phyloP scores from a whole-genome alignment of 257 asterid genomes.

The Fraxinus cuspidata region DNA sequence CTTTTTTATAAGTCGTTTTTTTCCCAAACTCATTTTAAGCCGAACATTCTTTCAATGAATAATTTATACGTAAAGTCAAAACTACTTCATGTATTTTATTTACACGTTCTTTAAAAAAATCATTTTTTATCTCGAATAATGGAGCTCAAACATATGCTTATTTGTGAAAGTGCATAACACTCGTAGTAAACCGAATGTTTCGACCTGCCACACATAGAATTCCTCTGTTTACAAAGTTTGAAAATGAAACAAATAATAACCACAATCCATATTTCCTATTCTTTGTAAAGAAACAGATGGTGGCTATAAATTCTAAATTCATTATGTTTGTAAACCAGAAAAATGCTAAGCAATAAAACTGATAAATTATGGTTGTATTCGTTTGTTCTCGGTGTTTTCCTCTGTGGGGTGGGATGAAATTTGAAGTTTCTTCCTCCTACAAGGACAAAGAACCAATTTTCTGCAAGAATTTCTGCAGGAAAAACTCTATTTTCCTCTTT shows the following conservation, averaged over 20 bases:
- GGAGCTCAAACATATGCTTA: too few relatives aligned
- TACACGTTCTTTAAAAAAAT: too few relatives aligned
- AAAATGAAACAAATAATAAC: background rate
- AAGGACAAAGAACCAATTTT: background rate
- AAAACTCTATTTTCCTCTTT: background rate
- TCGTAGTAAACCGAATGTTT: background rate
- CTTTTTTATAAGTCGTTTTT: too few relatives aligned
- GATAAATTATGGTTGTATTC: background rate
- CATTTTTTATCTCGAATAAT: too few relatives aligned
- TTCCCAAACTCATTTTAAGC: too few relatives aligned
- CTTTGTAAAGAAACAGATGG: background rate
- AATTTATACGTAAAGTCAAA: too few relatives aligned
- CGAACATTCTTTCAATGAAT: too few relatives aligned
- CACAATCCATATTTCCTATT: background rate
- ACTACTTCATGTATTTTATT: too few relatives aligned
- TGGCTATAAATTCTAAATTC: background rate
- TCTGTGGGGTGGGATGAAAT: background rate
- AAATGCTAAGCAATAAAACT: background rate
- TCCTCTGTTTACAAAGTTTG: background rate
- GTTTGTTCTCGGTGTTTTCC: background rate
- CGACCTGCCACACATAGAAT: background rate
- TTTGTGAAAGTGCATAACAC: too few relatives aligned
- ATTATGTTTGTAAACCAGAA: background rate
- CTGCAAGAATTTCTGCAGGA: background rate
- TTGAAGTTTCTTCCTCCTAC: background rate